A percentile compares a stretch with the other conserved stretches of the same genome.
Conservation (phyloP, 495 filamentous ascomycete genomes). For the Xylaria intraflava region DNA sequence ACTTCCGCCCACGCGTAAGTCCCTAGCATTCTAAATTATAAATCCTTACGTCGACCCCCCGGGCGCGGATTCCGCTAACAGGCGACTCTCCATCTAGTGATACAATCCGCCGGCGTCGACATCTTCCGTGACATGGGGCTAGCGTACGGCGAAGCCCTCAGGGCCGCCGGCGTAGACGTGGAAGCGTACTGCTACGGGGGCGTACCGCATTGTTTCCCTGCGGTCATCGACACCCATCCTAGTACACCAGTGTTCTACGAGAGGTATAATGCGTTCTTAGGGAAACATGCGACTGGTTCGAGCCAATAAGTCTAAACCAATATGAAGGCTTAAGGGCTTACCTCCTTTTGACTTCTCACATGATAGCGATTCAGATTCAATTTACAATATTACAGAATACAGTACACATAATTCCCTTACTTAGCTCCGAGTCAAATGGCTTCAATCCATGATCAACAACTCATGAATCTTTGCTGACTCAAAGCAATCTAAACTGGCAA, state of each 20-base stretch:
- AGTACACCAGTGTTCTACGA: conserved; percentile 16
- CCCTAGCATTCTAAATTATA: too few species aligned
- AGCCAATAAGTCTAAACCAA: background rate
- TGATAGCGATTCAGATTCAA: too few species aligned
- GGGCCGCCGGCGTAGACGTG: conserved; percentile 12
- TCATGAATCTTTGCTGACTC: too few species aligned
- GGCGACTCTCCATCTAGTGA: conserved; percentile 7
- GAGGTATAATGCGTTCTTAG: conserved; percentile 15
- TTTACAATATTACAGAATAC: too few species aligned
- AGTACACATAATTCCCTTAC: too few species aligned
- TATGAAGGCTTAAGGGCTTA: too few species aligned
- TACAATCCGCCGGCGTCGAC: conserved; percentile 23
- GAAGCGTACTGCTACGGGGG: conserved; percentile 17
- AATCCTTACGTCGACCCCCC: too few species aligned
- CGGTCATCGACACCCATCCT: conserved; percentile 11
- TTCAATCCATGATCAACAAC: too few species aligned
- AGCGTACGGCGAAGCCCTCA: conserved; percentile 24
- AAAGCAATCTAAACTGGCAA: too few species aligned
- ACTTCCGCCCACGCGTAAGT: conserved; percentile 24
- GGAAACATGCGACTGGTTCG: conserved; percentile 9
- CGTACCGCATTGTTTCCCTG: conserved; percentile 24
- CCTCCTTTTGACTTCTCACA: too few species aligned
- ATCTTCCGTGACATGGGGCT: conserved; percentile 21
- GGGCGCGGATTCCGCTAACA: too few species aligned
- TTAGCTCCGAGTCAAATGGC: too few species aligned